These are phyloP conservation scores for Serpula lacrymans DNA, from an alignment of 768 basidiomycete species.

Conservation along the genomic window DNA sequence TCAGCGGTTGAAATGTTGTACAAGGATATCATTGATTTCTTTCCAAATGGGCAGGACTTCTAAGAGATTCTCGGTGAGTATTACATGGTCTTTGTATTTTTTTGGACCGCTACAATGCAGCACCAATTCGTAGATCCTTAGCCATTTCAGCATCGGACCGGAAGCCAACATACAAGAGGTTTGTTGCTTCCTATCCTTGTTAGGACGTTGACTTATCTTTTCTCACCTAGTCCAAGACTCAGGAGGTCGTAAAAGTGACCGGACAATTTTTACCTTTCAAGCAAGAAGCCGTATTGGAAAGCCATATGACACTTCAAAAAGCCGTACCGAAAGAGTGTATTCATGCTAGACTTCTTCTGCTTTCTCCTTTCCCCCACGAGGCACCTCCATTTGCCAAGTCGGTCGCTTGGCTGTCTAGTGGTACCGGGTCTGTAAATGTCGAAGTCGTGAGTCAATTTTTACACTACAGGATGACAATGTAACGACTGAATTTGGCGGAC, in stretches of 20 bases:
- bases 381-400: conserved; percentile 28
- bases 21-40: not conserved
- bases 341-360: conserved; percentile 24
- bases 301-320: conserved; percentile 28
- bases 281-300: conserved; percentile 25
- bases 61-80: conserved; percentile 26
- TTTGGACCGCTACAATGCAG: no score
- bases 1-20: not conserved
- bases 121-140: conserved; percentile 24
- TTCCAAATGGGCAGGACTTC: conserved; percentile 29
- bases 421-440: conserved; percentile 20
- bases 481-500: conserved; percentile 5
- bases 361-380: conserved; percentile 25
- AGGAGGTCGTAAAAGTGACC: conserved; percentile 15
- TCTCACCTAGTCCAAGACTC: no score
- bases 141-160: conserved; percentile 19
- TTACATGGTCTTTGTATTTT: no score
- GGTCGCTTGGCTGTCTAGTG: conserved; percentile 27
- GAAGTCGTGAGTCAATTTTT: conserved; percentile 20
- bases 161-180: conserved; percentile 15
- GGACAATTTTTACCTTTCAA: conserved; percentile 27
- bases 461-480: conserved; percentile 1
- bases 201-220: no score
- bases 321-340: conserved; percentile 16
- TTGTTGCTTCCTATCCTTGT: no score